Base-by-base conservation (phyloP, 176 grass and related monocot genomes). In the Pontederia paniculata region DNA sequence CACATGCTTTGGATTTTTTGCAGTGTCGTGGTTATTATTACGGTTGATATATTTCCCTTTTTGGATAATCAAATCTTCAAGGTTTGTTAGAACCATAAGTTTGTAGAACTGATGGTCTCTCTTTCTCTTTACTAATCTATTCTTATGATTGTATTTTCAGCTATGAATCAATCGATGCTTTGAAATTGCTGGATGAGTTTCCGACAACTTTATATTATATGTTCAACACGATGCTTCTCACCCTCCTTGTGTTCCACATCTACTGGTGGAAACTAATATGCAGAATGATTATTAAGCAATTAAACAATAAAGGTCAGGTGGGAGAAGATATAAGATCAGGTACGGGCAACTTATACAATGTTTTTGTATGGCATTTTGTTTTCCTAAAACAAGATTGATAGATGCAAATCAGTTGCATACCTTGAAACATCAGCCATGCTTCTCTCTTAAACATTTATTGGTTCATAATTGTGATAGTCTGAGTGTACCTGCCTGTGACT, bases 261-360 rank as follows among this genome's bases (percentile, higher is more conserved):
- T 98, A 98, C 73, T 98, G 94, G 94, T 62, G 94, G 78, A 98
- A 91, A 69, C 94, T 98, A 60, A 98, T 98, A 76, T 93, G 77
- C 61, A 70, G 70, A 72, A 98, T 98, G 94, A 88, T 98, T 71
- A 83, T 77, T 67, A 93, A 51, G 66, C 94, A 98, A 67, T 54
- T 91, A 83, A 85, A 60, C 69, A 98, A 98, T 68, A 98, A 66
- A 80, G 93, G 93, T 63, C 60, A 63, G 23, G 60, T 63, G 43
- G 60, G 60, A 47, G 60, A 63, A 44, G 60, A 63, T 44, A 63
- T 63, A 16, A 42, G 60, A 42, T 63, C 60, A 63, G 60, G 60
- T 63, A 47, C 7, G 1, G 28, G 7, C 28, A 37, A 2, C 25
- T 37, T 6, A 37, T 37, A 37, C 28, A 37, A 37, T 37, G 28